Percentiles rank a stretch among this genome's conserved stretches.
phyloP scores from a whole-genome alignment of 2,329 filamentous ascomycete genomes.

The Triangularia setosa region DNA sequence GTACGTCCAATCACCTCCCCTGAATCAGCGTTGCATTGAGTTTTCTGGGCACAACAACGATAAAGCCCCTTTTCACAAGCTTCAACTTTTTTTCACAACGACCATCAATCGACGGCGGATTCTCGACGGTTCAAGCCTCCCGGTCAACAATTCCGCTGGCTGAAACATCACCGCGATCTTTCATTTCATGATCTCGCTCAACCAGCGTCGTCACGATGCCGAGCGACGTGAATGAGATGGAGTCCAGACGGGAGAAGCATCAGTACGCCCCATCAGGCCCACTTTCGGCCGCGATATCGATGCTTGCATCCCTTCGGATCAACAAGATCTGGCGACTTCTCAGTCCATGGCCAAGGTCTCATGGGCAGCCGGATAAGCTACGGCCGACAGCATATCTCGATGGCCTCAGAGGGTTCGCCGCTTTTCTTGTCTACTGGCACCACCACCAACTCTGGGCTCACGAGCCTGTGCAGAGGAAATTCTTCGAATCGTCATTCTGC shows the following conservation, averaged over 20 bases:
- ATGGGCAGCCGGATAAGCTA: constrained; percentile 27
- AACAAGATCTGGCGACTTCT: constrained; percentile 10
- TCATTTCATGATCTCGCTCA: neutral
- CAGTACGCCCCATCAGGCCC: neutral
- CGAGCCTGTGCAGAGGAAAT: constrained; percentile 32
- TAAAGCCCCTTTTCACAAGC: neutral
- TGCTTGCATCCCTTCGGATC: constrained; percentile 6
- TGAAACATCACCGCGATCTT: neutral
- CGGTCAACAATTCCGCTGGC: too few species aligned
- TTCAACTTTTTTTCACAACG: neutral
- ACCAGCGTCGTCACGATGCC: neutral
- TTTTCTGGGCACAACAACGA: neutral
- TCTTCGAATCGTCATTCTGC: constrained; percentile 53
- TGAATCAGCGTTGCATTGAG: neutral
- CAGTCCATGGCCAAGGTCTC: constrained; percentile 17
- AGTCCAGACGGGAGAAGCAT: constrained; percentile 13
- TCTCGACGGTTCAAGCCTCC: neutral
- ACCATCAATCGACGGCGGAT: neutral
- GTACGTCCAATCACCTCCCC: neutral
- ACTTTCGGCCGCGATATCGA: constrained; percentile 2
- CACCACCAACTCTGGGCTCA: constrained; percentile 59
- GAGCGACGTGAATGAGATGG: constrained; percentile 14
- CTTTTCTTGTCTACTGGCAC: constrained; percentile 61
- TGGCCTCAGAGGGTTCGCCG: constrained; percentile 63
- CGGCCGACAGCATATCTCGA: constrained; percentile 59